Base-by-base conservation (phyloP, 129 eudicot genomes). In the Escallonia herrerae region DNA sequence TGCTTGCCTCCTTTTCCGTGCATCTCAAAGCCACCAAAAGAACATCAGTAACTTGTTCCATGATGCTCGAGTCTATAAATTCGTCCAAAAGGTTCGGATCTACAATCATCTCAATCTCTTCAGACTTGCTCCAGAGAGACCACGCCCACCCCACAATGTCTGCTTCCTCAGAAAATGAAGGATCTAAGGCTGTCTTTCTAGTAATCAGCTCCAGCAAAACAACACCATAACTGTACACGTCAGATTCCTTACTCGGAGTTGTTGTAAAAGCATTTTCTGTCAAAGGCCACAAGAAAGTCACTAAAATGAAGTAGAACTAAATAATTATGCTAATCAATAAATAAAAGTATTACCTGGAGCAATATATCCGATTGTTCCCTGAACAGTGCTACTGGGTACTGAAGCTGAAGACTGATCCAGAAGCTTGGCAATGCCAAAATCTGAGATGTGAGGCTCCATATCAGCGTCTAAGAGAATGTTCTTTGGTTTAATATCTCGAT, bases 371-470 rank as follows among this genome's bases (percentile, higher is more conserved):
- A 83, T 58, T 39, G 95, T 87, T 59, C 97, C 97, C 65, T 78
- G 81, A 67, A 87, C 78, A 4, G 69, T 58, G 51, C 15, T 64
- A 59, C 81, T 80, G 1, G 33, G 33, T 46, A 60, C 1, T 49
- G 87, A 72, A 67, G 74, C 65, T 14, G 76, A 72, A 63, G 97
- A 76, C 49, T 76, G 80, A 58, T 87, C 95, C 40, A 91, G 80
- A 65, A 91, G 86, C 76, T 85, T 91, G 43, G 96, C 96, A 15
- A 91, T 91, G 64, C 97, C 97, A 43, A 87, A 91, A 60, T 91
- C 96, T 7, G 96, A 91, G 65, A 91, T 81, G 69, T 85, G 96
- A 64, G 96, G 86, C 71, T 83, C 96, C 86, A 91, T 65, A 4
- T 91, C 94, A 49, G 74, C 66, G 76, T 91, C 97, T 79, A 91